phyloP scores from a whole-genome alignment of 352 stramenopile species.

The Pythium insidiosum region DNA sequence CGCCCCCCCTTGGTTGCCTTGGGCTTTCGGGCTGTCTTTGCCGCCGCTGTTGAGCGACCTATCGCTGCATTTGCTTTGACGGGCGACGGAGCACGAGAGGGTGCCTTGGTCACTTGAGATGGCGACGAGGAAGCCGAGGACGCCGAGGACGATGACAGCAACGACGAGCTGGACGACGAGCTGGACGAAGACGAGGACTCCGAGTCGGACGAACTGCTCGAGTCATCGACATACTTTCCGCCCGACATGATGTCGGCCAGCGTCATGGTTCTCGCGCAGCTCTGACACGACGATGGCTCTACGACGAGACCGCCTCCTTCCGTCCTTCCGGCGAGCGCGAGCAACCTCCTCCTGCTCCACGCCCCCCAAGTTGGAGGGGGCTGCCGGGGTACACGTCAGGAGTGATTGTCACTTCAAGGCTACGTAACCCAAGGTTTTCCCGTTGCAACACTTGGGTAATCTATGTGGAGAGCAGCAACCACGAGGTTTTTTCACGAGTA shows the following conservation, averaged over 20 bases:
- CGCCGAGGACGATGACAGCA: conserved; percentile 25
- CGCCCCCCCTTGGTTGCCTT: too few species aligned
- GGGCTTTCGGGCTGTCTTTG: too few species aligned
- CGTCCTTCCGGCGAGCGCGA: too few species aligned
- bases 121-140: conserved; percentile 22
- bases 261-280: neutral
- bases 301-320: too few species aligned
- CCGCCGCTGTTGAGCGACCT: too few species aligned
- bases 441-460: neutral
- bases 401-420: conserved; percentile 24
- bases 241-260: conserved; percentile 38
- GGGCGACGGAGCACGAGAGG: too few species aligned
- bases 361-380: too few species aligned
- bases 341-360: too few species aligned
- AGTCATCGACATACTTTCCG: conserved; percentile 66
- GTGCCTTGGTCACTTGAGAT: too few species aligned
- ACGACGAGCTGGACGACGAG: conserved; percentile 39
- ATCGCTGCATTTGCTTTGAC: too few species aligned
- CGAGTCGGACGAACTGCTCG: conserved; percentile 67
- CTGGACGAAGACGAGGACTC: conserved; percentile 56
- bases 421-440: conserved; percentile 12
- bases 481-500: conserved; percentile 12
- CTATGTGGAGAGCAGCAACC: conserved; percentile 12
- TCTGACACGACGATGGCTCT: too few species aligned
- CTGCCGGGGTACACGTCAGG: too few species aligned